Evolutionary conservation across 352 stramenopile genomes (phyloP).

Genomic region (Salisapilia sapeloensis): DNA sequence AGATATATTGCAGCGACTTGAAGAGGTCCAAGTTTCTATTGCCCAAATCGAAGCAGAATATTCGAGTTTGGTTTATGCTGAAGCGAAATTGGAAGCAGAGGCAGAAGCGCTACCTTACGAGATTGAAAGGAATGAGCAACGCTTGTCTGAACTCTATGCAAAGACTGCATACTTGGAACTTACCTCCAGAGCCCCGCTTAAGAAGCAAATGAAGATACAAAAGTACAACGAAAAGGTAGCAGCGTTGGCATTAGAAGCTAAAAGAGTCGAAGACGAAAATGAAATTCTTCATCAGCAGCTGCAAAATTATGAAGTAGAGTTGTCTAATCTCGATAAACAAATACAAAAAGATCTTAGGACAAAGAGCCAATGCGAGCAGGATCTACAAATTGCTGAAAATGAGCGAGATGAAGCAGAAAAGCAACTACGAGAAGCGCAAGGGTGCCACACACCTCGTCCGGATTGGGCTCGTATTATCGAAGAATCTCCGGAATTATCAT

Average conservation of each 20-base stretch:
- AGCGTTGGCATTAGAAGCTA: slow-evolving; percentile 7
- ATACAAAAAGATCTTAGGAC: slow-evolving; percentile 12
- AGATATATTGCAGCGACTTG: slow-evolving; percentile 6
- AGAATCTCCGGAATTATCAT: slow-evolving; percentile 36
- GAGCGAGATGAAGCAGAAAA: slow-evolving; percentile 11
- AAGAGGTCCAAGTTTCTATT: slow-evolving; percentile 16
- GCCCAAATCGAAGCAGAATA: slow-evolving; percentile 32
- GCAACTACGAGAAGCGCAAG: slow-evolving; percentile 11
- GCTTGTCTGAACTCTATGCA: slow-evolving; percentile 21
- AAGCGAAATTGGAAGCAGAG: slow-evolving; percentile 19
- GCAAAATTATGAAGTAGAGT: slow-evolving; percentile 12
- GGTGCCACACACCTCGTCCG: slow-evolving; percentile 52
- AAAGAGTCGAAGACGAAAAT: slow-evolving; percentile 21
- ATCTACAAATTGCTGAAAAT: slow-evolving; percentile 7
- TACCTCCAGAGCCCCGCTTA: slow-evolving; percentile 29
- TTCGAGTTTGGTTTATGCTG: slow-evolving; percentile 16
- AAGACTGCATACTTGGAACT: slow-evolving; percentile 41
- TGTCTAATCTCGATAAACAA: slow-evolving; percentile 16
- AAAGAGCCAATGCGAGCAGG: slow-evolving; percentile 3
- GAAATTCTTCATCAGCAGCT: slow-evolving; percentile 20
- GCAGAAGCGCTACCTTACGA: slow-evolving; percentile 19
- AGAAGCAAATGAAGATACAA: slow-evolving; percentile 42
- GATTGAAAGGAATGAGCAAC: slow-evolving; percentile 15
- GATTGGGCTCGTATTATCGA: slow-evolving; percentile 41
- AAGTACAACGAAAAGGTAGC: slow-evolving; percentile 32